Conservation (phyloP, 2,329 filamentous ascomycete species). For the Fusarium nematophilum region DNA sequence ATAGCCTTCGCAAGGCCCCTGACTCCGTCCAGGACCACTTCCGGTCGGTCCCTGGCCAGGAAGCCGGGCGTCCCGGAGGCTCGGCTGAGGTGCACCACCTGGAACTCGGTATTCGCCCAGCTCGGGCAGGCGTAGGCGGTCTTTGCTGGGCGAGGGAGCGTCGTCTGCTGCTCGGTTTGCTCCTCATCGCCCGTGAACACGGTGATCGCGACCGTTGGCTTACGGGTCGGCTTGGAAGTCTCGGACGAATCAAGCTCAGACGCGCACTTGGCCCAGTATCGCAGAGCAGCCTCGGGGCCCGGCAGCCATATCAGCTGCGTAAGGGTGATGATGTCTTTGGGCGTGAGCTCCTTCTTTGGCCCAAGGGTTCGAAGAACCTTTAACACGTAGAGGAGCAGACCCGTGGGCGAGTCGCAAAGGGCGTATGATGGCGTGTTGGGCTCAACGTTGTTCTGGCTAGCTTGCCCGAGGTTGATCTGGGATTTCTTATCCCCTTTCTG, state of each 20-base stretch:
- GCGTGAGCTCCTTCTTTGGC: conserved; percentile 55
- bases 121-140: conserved; percentile 57
- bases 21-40: conserved; percentile 56
- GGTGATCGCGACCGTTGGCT: conserved; percentile 58
- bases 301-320: conserved; percentile 74
- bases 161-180: conserved; percentile 23
- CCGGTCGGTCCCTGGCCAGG: conserved; percentile 61
- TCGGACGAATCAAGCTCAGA: conserved; percentile 48
- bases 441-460: conserved; percentile 50
- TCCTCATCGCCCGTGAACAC: conserved; percentile 56
- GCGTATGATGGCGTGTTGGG: conserved; percentile 70
- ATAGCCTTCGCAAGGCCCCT: conserved; percentile 55
- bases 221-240: conserved; percentile 40
- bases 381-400: conserved; percentile 66
- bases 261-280: conserved; percentile 64
- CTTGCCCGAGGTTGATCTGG: conserved; percentile 43
- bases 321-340: conserved; percentile 68
- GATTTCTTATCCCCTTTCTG: conserved; percentile 21
- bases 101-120: conserved; percentile 60
- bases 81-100: conserved; percentile 56
- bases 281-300: conserved; percentile 69
- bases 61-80: conserved; percentile 55
- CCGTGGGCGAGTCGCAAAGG: conserved; percentile 70
- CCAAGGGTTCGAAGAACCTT: conserved; percentile 57
- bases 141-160: conserved; percentile 39